Percentiles rank a stretch among this genome's conserved stretches.
These are phyloP conservation scores for Blastobotrys indianensis DNA, from an alignment of 1,139 yeast species.

Conservation along the genomic window DNA sequence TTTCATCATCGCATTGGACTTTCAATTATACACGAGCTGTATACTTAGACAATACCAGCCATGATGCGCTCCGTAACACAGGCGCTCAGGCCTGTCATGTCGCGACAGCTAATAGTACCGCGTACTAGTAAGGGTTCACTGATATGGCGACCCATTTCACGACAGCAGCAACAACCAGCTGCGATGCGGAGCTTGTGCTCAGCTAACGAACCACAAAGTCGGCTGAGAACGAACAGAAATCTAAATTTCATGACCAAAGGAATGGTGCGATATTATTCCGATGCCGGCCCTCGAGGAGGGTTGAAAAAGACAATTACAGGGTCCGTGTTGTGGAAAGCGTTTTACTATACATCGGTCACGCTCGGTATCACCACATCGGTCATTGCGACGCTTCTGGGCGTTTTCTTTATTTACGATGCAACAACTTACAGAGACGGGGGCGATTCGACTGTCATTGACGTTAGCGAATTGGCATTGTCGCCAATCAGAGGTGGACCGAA, in stretches of 20 bases:
- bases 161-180: neutral
- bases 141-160: neutral
- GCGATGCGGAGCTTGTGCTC: neutral
- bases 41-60: too few species aligned
- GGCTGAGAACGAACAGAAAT: neutral
- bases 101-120: too few species aligned
- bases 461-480: conserved; percentile 45
- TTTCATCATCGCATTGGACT: too few species aligned
- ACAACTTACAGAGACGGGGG: conserved; percentile 41
- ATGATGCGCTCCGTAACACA: too few species aligned
- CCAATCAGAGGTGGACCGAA: conserved; percentile 64
- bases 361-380: conserved; percentile 22
- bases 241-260: too few species aligned
- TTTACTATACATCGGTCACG: conserved; percentile 19
- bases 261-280: too few species aligned
- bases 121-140: too few species aligned
- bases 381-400: conserved; percentile 25
- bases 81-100: too few species aligned
- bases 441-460: conserved; percentile 33
- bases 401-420: conserved; percentile 54
- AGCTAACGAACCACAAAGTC: neutral
- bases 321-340: conserved; percentile 15
- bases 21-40: too few species aligned
- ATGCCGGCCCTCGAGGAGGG: neutral
- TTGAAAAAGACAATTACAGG: conserved; percentile 8